phyloP scores from a whole-genome alignment of 768 basidiomycete genomes.

The Tricholoma sp. region DNA sequence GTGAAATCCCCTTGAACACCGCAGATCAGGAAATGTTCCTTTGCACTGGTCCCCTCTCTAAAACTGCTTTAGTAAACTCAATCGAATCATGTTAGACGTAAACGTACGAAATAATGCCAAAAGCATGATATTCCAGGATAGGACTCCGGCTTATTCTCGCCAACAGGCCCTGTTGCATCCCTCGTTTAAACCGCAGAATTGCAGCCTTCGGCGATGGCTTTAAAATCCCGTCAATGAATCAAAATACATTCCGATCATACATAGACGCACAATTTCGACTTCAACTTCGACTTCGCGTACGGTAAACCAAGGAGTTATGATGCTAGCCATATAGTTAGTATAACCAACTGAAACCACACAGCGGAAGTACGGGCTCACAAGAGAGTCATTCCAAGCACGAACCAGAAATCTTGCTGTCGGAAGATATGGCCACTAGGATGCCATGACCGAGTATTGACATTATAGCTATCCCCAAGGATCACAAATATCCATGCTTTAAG shows the following conservation, averaged over 20 bases:
- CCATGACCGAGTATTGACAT: slow-evolving; percentile 52
- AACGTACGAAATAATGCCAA: slow-evolving; percentile 65
- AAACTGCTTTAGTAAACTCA: neutral
- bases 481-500: neutral
- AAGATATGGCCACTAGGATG: slow-evolving; percentile 51
- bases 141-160: slow-evolving; percentile 68
- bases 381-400: slow-evolving; percentile 63
- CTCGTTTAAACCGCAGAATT: slow-evolving; percentile 71
- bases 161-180: slow-evolving; percentile 80
- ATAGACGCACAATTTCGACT: slow-evolving; percentile 59
- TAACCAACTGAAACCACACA: neutral
- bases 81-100: neutral
- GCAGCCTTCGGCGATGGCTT: slow-evolving; percentile 79
- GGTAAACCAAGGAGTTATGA: slow-evolving; percentile 71
- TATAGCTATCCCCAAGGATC: slow-evolving; percentile 38
- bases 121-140: slow-evolving; percentile 79
- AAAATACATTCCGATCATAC: slow-evolving; percentile 2
- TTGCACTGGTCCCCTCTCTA: slow-evolving; percentile 68
- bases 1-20: slow-evolving; percentile 85
- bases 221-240: slow-evolving; percentile 1
- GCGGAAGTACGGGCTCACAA: slow-evolving; percentile 41
- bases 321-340: slow-evolving; percentile 31
- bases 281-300: slow-evolving; percentile 69
- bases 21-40: slow-evolving; percentile 77
- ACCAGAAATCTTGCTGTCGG: slow-evolving; percentile 76